Base-by-base conservation (phyloP, 1,139 yeast species). In the Blastobotrys aristatus region DNA sequence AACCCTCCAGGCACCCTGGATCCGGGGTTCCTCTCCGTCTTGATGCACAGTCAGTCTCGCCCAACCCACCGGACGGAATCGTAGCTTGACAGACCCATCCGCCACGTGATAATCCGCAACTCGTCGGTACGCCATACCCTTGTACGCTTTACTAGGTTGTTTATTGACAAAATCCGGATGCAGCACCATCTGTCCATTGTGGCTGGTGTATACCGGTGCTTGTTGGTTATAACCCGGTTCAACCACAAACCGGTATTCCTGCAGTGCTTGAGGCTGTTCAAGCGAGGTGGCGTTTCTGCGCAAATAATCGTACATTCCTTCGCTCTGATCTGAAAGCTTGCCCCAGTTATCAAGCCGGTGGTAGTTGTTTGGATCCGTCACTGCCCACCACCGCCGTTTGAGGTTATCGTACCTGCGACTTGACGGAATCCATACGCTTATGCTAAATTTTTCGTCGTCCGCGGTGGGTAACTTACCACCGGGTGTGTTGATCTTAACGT, bases 1-100 rank as follows among this genome's bases (percentile, higher is more conserved):
- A 3, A 65, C 69, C 44, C 57, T 58, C 66, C 67, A 65, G 0
- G 65, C 53, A 1, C 68, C 69, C 29, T 59, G 58, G 11, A 62
- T 46, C 10, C 44, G 36, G 10, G 57, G 56, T 6, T 43, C 34
- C 1, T 37, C 29, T 3, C 55, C 54, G 22, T 52, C 53, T 22
- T 50, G 32, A 30, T 52, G 53, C 17, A 62, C 56, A 6, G 61
- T 54, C 11, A 64, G 48, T 22, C 69, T 56, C 8, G 69, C 68
- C 67, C 67, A 63, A 2, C 69, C 69, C 1, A 65, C 68, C 2
- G 54, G 56, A 27, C 49, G 50, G 51, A 54, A 64, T 21, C 52
- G 48, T 18, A 46, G 24, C 13, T 45, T 41, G 1, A 53, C 40
- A 18, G 51, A 38, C 7, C 61, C 63, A 16, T 60, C 52, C 2